A percentile compares a stretch with the other conserved stretches of the same genome.
These are phyloP conservation scores for Crithidia expoeki DNA, from an alignment of 208 protist genomes.

Conservation along the genomic window DNA sequence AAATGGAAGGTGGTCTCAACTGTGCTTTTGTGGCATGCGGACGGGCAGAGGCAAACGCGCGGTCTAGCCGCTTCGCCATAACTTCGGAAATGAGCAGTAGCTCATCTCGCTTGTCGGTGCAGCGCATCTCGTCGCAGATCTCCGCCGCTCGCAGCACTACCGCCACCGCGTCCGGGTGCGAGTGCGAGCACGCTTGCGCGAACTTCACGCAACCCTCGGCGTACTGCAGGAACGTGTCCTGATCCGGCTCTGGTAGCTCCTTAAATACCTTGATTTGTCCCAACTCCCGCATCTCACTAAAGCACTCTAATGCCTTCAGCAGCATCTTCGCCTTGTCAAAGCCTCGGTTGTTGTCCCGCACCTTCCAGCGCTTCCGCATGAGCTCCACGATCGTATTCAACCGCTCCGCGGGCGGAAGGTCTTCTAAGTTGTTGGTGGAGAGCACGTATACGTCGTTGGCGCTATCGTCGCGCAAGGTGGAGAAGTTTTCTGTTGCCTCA, in stretches of 20 bases:
- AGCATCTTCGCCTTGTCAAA: conserved; percentile 88
- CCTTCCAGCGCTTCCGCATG: conserved; percentile 79
- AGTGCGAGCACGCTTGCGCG: conserved; percentile 80
- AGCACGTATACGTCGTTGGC: conserved; percentile 71
- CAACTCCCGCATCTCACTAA: conserved; percentile 80
- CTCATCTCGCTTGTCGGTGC: conserved; percentile 82
- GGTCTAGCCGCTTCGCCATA: conserved; percentile 69
- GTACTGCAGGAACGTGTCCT: conserved; percentile 90
- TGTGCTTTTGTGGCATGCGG: conserved; percentile 47
- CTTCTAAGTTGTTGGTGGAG: conserved; percentile 73
- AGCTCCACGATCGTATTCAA: conserved; percentile 72
- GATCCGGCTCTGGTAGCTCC: conserved; percentile 71
- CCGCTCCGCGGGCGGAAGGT: conserved; percentile 73
- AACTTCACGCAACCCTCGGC: conserved; percentile 76
- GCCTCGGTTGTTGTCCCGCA: conserved; percentile 83
- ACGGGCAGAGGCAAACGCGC: conserved; percentile 76
- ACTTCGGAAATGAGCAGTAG: conserved; percentile 79
- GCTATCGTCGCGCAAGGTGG: conserved; percentile 73
- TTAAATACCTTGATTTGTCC: conserved; percentile 69
- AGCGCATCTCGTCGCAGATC: conserved; percentile 91
- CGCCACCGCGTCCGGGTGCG: conserved; percentile 81
- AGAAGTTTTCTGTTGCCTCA: conserved; percentile 88
- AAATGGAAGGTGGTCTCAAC: conserved; percentile 41
- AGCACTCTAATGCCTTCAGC: conserved; percentile 86
- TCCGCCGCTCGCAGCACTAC: conserved; percentile 77